phyloP scores from a whole-genome alignment of 306 rosid genomes.

The Rosa rugosa region DNA sequence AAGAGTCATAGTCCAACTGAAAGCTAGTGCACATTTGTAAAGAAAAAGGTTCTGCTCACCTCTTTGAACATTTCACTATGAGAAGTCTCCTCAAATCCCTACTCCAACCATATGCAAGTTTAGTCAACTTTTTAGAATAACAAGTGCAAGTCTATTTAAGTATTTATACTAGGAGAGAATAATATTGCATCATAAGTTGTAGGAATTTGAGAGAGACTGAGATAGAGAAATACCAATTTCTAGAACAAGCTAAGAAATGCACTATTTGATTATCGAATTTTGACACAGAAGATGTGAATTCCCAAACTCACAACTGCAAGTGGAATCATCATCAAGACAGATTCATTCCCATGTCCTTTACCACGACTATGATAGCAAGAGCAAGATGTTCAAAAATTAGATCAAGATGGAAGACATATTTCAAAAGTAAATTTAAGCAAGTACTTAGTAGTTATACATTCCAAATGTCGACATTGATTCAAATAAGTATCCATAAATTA shows the following conservation, averaged over 20 bases:
- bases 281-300: conserved; percentile 58
- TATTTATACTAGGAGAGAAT: not conserved
- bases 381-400: conserved; percentile 25
- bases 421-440: not conserved
- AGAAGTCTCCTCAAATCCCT: conserved; percentile 81
- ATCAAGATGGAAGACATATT: not conserved
- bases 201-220: conserved; percentile 16
- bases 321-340: conserved; percentile 77
- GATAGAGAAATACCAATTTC: conserved; percentile 57
- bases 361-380: conserved; percentile 79
- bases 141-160: not conserved
- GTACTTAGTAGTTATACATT: not conserved
- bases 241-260: conserved; percentile 70
- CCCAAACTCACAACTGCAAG: conserved; percentile 67
- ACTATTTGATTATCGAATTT: conserved; percentile 82
- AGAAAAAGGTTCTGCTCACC: conserved; percentile 44
- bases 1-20: not conserved
- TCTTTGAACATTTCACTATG: conserved; percentile 72
- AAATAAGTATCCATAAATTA: not conserved
- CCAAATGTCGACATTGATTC: not conserved
- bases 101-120: conserved; percentile 30
- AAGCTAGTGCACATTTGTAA: not conserved
- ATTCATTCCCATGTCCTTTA: conserved; percentile 82
- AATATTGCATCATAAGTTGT: conserved; percentile 4
- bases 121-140: conserved; percentile 22